Evolutionary conservation across 2,329 filamentous ascomycete species (phyloP).

Genomic region (Hymenoscyphus fructigenus): DNA sequence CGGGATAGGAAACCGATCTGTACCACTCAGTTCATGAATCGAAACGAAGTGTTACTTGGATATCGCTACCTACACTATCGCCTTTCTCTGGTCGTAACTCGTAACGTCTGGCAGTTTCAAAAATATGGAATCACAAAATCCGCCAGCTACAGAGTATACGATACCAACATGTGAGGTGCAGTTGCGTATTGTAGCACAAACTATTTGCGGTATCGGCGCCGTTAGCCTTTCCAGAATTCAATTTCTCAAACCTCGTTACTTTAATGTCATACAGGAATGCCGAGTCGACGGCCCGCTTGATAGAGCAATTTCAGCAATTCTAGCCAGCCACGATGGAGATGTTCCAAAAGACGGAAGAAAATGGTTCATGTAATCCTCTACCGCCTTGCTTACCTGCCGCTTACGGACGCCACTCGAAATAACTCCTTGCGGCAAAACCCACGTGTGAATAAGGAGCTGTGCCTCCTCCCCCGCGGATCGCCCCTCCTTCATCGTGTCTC

Average conservation of each 20-base stretch:
- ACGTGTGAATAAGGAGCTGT: slow-evolving; percentile 9
- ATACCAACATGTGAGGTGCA: neutral
- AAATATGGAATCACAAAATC: slow-evolving; percentile 3
- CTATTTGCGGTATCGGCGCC: neutral
- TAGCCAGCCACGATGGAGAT: neutral
- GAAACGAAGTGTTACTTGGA: neutral
- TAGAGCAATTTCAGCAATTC: neutral
- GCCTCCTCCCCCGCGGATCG: slow-evolving; percentile 10
- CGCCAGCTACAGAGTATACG: slow-evolving; percentile 2
- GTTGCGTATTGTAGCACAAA: neutral
- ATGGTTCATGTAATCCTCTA: slow-evolving; percentile 5
- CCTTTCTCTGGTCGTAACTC: neutral
- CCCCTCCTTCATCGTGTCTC: slow-evolving; percentile 11
- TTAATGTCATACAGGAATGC: neutral
- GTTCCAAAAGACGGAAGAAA: neutral
- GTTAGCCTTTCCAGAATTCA: neutral
- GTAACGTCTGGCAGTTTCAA: slow-evolving; percentile 8
- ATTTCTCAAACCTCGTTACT: neutral
- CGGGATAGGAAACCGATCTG: neutral
- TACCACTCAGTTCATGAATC: neutral
- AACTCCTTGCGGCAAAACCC: slow-evolving; percentile 3
- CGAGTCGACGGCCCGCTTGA: neutral
- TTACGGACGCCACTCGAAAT: slow-evolving; percentile 5
- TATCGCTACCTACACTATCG: neutral
- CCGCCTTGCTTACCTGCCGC: slow-evolving; percentile 5